phyloP scores from a whole-genome alignment of 345 rosid species.

The Syzygium grande region DNA sequence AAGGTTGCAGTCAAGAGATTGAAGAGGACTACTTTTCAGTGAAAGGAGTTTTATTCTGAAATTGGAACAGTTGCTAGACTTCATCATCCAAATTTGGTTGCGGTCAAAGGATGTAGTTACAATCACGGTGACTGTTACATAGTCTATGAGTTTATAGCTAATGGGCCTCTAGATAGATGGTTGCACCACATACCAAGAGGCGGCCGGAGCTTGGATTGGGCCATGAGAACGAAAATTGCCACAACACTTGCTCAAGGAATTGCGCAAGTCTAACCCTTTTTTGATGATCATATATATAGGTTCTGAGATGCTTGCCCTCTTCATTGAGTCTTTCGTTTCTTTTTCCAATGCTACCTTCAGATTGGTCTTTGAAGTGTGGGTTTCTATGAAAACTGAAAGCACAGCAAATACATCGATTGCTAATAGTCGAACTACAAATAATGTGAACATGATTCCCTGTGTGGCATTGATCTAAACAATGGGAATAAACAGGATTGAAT shows the following conservation, averaged over 20 bases:
- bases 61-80: slow-evolving; percentile 82
- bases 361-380: neutral
- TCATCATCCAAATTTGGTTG: slow-evolving; percentile 77
- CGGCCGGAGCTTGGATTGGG: slow-evolving; percentile 85
- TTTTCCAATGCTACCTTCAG: neutral
- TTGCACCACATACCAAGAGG: slow-evolving; percentile 89
- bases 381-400: neutral
- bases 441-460: neutral
- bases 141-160: slow-evolving; percentile 82
- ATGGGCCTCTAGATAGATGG: slow-evolving; percentile 93
- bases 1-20: slow-evolving; percentile 92
- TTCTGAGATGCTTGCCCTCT: neutral
- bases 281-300: neutral
- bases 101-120: slow-evolving; percentile 89
- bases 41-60: slow-evolving; percentile 93
- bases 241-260: slow-evolving; percentile 98
- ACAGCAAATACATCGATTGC: neutral
- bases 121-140: slow-evolving; percentile 89
- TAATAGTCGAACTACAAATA: neutral
- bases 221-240: slow-evolving; percentile 82
- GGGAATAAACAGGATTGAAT: neutral
- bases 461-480: neutral
- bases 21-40: slow-evolving; percentile 83
- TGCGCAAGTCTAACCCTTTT: slow-evolving; percentile 47
- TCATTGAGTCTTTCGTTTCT: neutral